Evolutionary conservation across 2,329 filamentous ascomycete genomes (phyloP).

Genomic region (Mariannaea elegans): DNA sequence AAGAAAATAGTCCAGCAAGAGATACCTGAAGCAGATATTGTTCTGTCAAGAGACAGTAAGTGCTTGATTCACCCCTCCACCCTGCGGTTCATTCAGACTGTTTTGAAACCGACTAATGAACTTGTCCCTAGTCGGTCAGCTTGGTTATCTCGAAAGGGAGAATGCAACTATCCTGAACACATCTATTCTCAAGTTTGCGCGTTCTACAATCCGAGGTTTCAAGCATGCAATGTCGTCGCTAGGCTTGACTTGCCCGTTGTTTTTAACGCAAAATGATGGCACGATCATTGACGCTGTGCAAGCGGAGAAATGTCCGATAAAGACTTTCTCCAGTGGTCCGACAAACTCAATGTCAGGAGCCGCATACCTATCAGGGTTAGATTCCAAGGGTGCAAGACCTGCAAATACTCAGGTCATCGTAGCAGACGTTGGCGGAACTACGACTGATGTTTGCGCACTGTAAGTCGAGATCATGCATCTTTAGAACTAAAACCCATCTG

Average conservation of each 20-base stretch:
- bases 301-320: slow-evolving; percentile 63
- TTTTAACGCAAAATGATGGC: slow-evolving; percentile 70
- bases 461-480: too few relatives aligned
- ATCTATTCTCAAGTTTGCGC: slow-evolving; percentile 64
- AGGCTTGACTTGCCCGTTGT: slow-evolving; percentile 60
- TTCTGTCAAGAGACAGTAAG: slow-evolving; percentile 11
- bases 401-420: slow-evolving; percentile 59
- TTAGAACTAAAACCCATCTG: too few relatives aligned
- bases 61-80: too few relatives aligned
- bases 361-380: too few relatives aligned
- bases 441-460: slow-evolving; percentile 69
- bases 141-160: slow-evolving; percentile 66
- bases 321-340: slow-evolving; percentile 67
- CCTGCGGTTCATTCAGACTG: too few relatives aligned
- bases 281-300: slow-evolving; percentile 62
- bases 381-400: slow-evolving; percentile 46
- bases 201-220: slow-evolving; percentile 63
- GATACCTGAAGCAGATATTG: slow-evolving; percentile 8
- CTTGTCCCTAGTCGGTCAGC: slow-evolving; percentile 47
- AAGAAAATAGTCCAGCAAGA: not conserved
- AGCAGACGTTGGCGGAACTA: slow-evolving; percentile 72
- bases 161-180: slow-evolving; percentile 71
- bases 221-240: slow-evolving; percentile 58
- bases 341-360: slow-evolving; percentile 70
- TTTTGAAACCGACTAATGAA: too few relatives aligned